Evolutionary conservation across 2,329 filamentous ascomycete genomes (phyloP).

Genomic region (Fusarium decemcellulare): DNA sequence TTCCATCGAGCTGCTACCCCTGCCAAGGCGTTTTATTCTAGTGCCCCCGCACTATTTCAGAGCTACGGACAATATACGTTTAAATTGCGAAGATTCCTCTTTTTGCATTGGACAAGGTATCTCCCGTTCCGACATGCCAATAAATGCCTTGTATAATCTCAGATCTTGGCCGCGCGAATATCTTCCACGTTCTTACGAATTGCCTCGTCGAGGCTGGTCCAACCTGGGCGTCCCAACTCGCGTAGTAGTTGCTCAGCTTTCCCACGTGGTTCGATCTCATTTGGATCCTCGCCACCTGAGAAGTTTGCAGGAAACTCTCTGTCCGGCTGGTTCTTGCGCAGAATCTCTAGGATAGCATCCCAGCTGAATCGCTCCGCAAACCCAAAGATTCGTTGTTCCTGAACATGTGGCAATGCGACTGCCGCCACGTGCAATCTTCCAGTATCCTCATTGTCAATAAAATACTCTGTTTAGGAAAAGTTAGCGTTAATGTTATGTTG

Average conservation of each 20-base stretch:
- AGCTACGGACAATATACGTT: too few species aligned
- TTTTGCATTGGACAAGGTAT: too few species aligned
- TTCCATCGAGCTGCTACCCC: too few species aligned
- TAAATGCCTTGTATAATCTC: too few species aligned
- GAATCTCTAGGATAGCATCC: slow-evolving; percentile 55
- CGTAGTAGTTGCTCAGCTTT: slow-evolving; percentile 24
- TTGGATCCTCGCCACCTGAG: slow-evolving; percentile 16
- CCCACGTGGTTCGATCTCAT: slow-evolving; percentile 19
- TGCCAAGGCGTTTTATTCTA: too few species aligned
- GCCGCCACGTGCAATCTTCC: slow-evolving; percentile 68
- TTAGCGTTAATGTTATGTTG: neutral
- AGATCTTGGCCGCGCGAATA: neutral
- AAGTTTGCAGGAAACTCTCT: slow-evolving; percentile 44
- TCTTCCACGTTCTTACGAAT: neutral
- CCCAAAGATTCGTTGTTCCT: slow-evolving; percentile 67
- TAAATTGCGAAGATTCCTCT: too few species aligned
- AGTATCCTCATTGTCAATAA: slow-evolving; percentile 62
- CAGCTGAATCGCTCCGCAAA: slow-evolving; percentile 63
- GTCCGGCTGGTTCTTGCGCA: slow-evolving; percentile 41
- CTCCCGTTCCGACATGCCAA: too few species aligned
- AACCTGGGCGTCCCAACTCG: slow-evolving; percentile 26
- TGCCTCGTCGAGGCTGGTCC: slow-evolving; percentile 23
- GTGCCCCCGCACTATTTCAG: too few species aligned
- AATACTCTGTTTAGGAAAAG: slow-evolving; percentile 52
- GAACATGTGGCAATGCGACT: slow-evolving; percentile 59